A percentile compares a stretch with the other conserved stretches of the same genome.
Conservation (phyloP, 2,329 filamentous ascomycete species). For the Alternaria tenuissima region DNA sequence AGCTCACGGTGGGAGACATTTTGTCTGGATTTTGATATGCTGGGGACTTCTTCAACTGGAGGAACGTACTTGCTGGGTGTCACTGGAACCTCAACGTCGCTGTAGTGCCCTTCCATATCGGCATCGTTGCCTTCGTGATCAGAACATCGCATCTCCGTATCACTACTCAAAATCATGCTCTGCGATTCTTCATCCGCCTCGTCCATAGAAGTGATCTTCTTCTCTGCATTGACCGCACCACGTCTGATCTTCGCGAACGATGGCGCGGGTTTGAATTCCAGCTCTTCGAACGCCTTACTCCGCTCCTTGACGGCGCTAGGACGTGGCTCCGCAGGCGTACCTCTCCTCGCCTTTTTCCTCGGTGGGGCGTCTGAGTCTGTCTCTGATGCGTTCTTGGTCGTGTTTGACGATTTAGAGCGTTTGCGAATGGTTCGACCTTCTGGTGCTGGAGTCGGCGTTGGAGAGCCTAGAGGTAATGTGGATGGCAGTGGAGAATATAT, state of each 20-base stretch:
- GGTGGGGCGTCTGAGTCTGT: conserved; percentile 7
- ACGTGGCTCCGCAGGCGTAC: background rate
- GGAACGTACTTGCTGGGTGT: background rate
- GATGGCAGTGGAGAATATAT: background rate
- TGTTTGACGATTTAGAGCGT: background rate
- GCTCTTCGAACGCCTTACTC: background rate
- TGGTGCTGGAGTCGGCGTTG: background rate
- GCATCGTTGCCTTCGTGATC: background rate
- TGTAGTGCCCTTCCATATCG: background rate
- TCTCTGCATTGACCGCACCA: background rate
- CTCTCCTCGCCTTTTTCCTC: conserved; percentile 16
- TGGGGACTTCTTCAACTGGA: background rate
- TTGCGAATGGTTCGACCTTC: background rate
- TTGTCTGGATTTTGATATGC: background rate
- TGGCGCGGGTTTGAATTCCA: too few species aligned
- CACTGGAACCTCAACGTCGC: background rate
- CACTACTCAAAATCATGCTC: background rate
- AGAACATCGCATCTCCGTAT: background rate
- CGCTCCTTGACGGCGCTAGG: background rate
- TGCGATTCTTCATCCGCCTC: background rate
- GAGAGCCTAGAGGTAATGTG: background rate
- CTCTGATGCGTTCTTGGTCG: conserved; percentile 6
- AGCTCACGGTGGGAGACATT: background rate
- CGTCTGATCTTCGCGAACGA: background rate
- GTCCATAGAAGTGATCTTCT: background rate